Evolutionary conservation across 192 early-diverging fungal species (phyloP).

Genomic region (Entomortierella beljakovae): DNA sequence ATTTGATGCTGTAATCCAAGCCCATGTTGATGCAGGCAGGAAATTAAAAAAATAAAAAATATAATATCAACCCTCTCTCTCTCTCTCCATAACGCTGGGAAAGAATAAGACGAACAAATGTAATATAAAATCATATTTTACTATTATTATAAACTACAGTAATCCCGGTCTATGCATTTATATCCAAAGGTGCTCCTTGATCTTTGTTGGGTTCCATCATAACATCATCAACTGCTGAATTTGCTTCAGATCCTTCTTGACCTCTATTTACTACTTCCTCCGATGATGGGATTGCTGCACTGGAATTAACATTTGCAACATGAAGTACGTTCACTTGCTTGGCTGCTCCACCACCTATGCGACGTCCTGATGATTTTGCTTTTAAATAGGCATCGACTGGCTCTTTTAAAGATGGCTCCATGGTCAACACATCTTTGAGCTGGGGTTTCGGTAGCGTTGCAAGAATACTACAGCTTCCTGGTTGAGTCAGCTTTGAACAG

Average conservation of each 20-base stretch:
- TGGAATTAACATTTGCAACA: constrained; percentile 10
- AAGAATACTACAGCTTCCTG: constrained; percentile 40
- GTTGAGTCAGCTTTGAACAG: constrained; percentile 66
- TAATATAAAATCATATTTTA: too few species aligned
- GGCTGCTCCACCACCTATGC: constrained; percentile 39
- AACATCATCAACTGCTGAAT: not conserved
- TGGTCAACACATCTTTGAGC: constrained; percentile 36
- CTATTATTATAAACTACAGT: too few species aligned
- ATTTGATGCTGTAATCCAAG: too few species aligned
- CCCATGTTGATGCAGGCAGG: too few species aligned
- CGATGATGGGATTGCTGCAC: not conserved
- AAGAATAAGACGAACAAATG: too few species aligned
- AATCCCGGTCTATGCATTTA: not conserved
- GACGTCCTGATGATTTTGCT: constrained; percentile 40
- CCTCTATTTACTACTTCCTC: constrained; percentile 1
- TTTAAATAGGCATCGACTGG: constrained; percentile 36
- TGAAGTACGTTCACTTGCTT: constrained; percentile 41
- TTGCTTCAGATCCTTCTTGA: constrained; percentile 11
- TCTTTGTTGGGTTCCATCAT: not conserved
- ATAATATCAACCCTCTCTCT: too few species aligned
- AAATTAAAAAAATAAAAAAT: too few species aligned
- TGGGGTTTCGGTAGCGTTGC: constrained; percentile 48
- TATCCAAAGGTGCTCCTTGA: not conserved
- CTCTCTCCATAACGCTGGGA: too few species aligned
- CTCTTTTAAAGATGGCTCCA: constrained; percentile 54